Evolutionary conservation across 495 filamentous ascomycete genomes (phyloP).

Genomic region (Hypoxylon subgilvum): DNA sequence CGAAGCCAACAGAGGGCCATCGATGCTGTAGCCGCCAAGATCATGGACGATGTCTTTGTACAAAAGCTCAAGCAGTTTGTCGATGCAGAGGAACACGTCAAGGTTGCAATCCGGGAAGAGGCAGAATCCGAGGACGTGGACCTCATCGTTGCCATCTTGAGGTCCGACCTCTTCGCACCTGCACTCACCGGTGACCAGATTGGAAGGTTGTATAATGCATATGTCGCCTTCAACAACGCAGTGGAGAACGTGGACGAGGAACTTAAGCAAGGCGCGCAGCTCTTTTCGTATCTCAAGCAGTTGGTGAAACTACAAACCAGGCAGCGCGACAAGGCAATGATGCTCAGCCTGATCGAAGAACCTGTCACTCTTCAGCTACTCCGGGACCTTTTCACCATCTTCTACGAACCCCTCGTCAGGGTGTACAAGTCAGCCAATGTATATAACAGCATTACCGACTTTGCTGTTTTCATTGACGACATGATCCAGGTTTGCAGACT

Average conservation of each 20-base stretch:
- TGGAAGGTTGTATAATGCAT: slow-evolving; percentile 85
- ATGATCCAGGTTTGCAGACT: slow-evolving; percentile 65
- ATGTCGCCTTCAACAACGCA: slow-evolving; percentile 94
- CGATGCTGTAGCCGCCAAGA: slow-evolving; percentile 72
- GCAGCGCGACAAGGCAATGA: slow-evolving; percentile 95
- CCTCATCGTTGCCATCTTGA: slow-evolving; percentile 80
- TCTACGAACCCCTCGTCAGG: slow-evolving; percentile 94
- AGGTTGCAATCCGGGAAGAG: slow-evolving; percentile 74
- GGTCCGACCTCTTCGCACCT: slow-evolving; percentile 73
- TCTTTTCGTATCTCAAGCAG: slow-evolving; percentile 94
- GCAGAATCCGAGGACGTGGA: slow-evolving; percentile 74
- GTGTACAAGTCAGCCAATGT: slow-evolving; percentile 99
- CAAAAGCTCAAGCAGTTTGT: slow-evolving; percentile 81
- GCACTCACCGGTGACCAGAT: slow-evolving; percentile 75
- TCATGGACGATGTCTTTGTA: slow-evolving; percentile 79
- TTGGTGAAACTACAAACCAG: slow-evolving; percentile 89
- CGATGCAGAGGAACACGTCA: slow-evolving; percentile 73
- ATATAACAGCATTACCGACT: slow-evolving; percentile 95
- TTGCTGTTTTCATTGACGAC: slow-evolving; percentile 90
- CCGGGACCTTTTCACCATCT: slow-evolving; percentile 96
- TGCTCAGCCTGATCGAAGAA: slow-evolving; percentile 94
- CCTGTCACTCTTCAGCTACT: slow-evolving; percentile 91
- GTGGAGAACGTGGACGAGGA: slow-evolving; percentile 91
- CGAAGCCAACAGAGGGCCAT: slow-evolving; percentile 81
- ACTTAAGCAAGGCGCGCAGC: slow-evolving; percentile 82